phyloP scores from a whole-genome alignment of 495 filamentous ascomycete species.

The Talaromyces wortmannii region DNA sequence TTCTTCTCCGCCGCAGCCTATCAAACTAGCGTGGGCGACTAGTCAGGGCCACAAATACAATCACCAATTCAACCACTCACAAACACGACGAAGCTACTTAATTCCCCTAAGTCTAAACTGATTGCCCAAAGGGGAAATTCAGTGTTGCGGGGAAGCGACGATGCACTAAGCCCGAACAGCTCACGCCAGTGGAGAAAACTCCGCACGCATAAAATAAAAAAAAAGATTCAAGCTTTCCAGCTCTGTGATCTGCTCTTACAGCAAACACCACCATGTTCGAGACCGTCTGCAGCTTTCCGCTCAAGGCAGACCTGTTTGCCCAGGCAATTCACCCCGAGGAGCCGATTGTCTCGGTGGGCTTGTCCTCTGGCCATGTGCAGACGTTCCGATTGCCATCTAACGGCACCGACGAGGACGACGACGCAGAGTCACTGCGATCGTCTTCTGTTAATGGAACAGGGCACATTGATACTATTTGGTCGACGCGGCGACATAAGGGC shows the following conservation, averaged over 20 bases:
- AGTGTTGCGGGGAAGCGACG: no score
- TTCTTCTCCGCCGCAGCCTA: no score
- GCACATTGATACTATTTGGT: constrained; percentile 78
- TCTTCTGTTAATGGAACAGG: constrained; percentile 54
- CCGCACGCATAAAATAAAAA: not conserved
- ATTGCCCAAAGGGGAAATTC: no score
- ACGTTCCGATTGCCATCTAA: constrained; percentile 68
- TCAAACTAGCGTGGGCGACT: no score
- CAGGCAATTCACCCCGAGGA: constrained; percentile 79
- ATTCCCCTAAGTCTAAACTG: no score
- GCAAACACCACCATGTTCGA: constrained; percentile 54
- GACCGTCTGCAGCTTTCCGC: constrained; percentile 80
- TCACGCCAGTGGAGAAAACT: not conserved
- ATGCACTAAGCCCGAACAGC: not conserved
- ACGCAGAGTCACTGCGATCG: constrained; percentile 36
- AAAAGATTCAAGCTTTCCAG: not conserved
- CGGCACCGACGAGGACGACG: constrained; percentile 36
- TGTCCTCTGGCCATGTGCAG: constrained; percentile 80
- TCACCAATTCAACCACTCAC: no score
- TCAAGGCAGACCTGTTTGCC: constrained; percentile 80
- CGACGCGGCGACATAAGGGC: constrained; percentile 83
- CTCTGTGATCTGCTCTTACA: not conserved
- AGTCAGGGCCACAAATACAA: no score
- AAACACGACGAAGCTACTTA: no score
- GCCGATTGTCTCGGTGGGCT: constrained; percentile 77